Percentiles rank a stretch among this genome's conserved stretches.
Conservation (phyloP, 352 stramenopile species). For the Phytophthora kernoviae region DNA sequence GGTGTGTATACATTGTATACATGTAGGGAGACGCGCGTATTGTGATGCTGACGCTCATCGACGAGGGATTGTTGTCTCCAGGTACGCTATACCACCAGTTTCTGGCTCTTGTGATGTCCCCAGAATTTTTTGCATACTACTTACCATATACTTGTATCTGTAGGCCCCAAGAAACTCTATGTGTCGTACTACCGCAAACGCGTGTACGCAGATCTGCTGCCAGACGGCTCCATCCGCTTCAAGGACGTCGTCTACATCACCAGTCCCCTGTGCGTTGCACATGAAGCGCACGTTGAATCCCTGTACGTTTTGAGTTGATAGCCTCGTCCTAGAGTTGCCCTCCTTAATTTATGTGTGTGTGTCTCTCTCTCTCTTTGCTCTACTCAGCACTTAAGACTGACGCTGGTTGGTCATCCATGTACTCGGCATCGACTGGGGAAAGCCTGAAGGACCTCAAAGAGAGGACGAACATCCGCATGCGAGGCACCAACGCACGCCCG, state of each 20-base stretch:
- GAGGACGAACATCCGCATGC: slow-evolving; percentile 71
- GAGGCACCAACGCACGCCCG: slow-evolving; percentile 58
- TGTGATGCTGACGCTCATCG: slow-evolving; percentile 67
- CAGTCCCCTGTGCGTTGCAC: slow-evolving; percentile 69
- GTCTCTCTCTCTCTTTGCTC: background rate
- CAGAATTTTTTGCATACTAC: no score
- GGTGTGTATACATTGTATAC: slow-evolving; percentile 2
- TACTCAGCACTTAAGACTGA: slow-evolving; percentile 69
- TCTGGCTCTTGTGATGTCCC: no score
- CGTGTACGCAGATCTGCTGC: slow-evolving; percentile 76
- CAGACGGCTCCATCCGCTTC: slow-evolving; percentile 78
- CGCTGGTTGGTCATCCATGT: slow-evolving; percentile 83
- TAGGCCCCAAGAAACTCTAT: slow-evolving; percentile 73
- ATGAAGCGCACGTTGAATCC: slow-evolving; percentile 87
- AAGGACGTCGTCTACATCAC: slow-evolving; percentile 81
- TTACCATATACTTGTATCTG: background rate
- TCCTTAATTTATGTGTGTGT: background rate
- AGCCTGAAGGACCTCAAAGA: slow-evolving; percentile 86
- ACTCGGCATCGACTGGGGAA: slow-evolving; percentile 60
- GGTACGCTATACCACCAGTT: no score
- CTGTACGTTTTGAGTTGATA: slow-evolving; percentile 44
- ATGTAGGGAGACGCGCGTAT: slow-evolving; percentile 64
- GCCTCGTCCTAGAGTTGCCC: slow-evolving; percentile 9
- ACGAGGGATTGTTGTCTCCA: slow-evolving; percentile 60
- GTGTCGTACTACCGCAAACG: slow-evolving; percentile 86